phyloP scores from a whole-genome alignment of 306 rosid genomes.

The Castanea sativa region DNA sequence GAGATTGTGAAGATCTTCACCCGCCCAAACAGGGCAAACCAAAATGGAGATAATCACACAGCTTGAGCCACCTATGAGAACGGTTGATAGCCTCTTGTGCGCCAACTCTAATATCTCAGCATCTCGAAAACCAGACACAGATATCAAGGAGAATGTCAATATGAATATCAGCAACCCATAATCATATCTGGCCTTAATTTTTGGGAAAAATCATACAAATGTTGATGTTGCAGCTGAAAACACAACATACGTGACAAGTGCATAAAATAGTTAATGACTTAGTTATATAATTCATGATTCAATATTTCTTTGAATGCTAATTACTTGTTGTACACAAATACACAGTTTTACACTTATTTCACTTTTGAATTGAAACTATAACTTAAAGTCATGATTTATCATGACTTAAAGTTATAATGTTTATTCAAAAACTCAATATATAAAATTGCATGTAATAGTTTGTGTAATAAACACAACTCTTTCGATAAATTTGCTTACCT shows the following conservation, averaged over 20 bases:
- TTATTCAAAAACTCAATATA: too few relatives aligned
- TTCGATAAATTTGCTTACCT: slow-evolving; percentile 28
- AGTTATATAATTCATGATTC: too few relatives aligned
- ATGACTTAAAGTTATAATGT: too few relatives aligned
- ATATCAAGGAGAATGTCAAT: slow-evolving; percentile 63
- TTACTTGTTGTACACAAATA: too few relatives aligned
- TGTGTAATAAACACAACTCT: too few relatives aligned
- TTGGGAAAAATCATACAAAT: slow-evolving; percentile 71
- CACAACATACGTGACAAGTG: neutral
- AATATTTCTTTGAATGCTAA: too few relatives aligned
- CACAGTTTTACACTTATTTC: too few relatives aligned
- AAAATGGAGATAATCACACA: slow-evolving; percentile 64
- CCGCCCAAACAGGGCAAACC: slow-evolving; percentile 92
- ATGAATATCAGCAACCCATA: slow-evolving; percentile 74
- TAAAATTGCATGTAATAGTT: too few relatives aligned
- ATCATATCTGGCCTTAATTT: slow-evolving; percentile 74
- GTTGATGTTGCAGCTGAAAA: slow-evolving; percentile 66
- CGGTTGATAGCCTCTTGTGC: slow-evolving; percentile 58
- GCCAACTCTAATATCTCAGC: slow-evolving; percentile 65
- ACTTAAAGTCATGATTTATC: too few relatives aligned
- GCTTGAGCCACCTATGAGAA: slow-evolving; percentile 56
- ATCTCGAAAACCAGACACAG: slow-evolving; percentile 73
- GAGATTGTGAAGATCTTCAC: slow-evolving; percentile 72
- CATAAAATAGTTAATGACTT: neutral
- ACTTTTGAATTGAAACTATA: too few relatives aligned